Percentiles rank a stretch among this genome's conserved stretches.
Conservation (phyloP, 805 yeast species). For the Cephaloascus albidus region DNA sequence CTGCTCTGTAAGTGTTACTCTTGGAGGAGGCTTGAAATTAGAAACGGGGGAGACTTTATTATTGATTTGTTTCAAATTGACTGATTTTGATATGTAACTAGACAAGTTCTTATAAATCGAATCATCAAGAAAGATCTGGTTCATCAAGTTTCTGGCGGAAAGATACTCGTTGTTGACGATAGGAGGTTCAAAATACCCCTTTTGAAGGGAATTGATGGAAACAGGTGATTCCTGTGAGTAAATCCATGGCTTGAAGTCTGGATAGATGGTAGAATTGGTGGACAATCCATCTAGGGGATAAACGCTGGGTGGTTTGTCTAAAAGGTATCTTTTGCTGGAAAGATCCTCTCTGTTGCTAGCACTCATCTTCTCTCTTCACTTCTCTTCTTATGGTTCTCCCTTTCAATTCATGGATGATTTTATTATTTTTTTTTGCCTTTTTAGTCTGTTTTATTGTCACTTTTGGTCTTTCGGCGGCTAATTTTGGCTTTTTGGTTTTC, state of each 20-base stretch:
- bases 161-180: conserved; percentile 57
- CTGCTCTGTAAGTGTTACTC: conserved; percentile 85
- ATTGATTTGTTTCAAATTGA: conserved; percentile 33
- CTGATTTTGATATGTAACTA: conserved; percentile 39
- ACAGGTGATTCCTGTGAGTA: conserved; percentile 47
- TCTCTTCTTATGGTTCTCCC: too few relatives aligned
- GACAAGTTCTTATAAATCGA: conserved; percentile 27
- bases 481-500: too few relatives aligned
- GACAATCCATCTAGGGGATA: too few relatives aligned
- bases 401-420: too few relatives aligned
- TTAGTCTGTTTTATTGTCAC: too few relatives aligned
- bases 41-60: conserved; percentile 39
- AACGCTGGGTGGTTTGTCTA: not conserved
- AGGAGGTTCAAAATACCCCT: conserved; percentile 64
- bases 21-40: conserved; percentile 71
- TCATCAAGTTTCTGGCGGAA: conserved; percentile 53
- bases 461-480: too few relatives aligned
- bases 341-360: not conserved
- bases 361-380: too few relatives aligned
- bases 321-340: not conserved
- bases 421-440: too few relatives aligned
- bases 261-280: conserved; percentile 32
- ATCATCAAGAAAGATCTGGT: conserved; percentile 16
- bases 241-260: conserved; percentile 69
- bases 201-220: conserved; percentile 48